phyloP scores from a whole-genome alignment of 768 basidiomycete genomes.

The Kwoniella sp. region DNA sequence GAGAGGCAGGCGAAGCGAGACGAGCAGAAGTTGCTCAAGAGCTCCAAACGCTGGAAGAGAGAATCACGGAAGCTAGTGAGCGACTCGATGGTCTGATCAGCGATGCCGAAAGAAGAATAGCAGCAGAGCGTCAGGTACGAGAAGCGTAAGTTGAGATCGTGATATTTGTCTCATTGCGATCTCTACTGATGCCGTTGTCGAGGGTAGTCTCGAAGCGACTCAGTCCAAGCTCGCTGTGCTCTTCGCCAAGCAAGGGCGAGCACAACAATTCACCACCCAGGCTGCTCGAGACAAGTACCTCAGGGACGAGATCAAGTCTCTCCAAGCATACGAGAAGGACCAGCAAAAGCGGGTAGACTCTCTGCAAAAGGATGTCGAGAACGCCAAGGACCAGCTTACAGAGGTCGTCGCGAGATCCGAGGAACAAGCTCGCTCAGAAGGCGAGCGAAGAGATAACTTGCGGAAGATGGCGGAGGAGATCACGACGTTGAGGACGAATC shows the following conservation, averaged over 20 bases:
- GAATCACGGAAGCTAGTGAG: slow-evolving; percentile 67
- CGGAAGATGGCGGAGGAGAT: slow-evolving; percentile 61
- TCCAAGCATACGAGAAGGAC: slow-evolving; percentile 63
- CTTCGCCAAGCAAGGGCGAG: slow-evolving; percentile 87
- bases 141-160: slow-evolving; percentile 58
- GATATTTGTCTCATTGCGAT: not conserved
- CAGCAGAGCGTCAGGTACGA: slow-evolving; percentile 60
- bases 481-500: slow-evolving; percentile 66
- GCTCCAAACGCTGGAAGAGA: slow-evolving; percentile 64
- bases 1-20: slow-evolving; percentile 67
- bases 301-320: slow-evolving; percentile 72
- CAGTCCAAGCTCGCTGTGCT: slow-evolving; percentile 72
- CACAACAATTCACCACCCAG: slow-evolving; percentile 79
- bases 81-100: slow-evolving; percentile 69
- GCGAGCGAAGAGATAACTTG: slow-evolving; percentile 64
- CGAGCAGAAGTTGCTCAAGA: slow-evolving; percentile 69
- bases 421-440: slow-evolving; percentile 63
- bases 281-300: slow-evolving; percentile 82
- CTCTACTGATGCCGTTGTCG: slow-evolving; percentile 4
- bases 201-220: slow-evolving; percentile 68
- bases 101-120: slow-evolving; percentile 65
- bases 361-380: slow-evolving; percentile 54
- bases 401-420: slow-evolving; percentile 62
- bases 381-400: slow-evolving; percentile 50
- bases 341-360: slow-evolving; percentile 65